Base-by-base conservation (phyloP, 31 red algal genomes). In the Endocladia muricata region DNA sequence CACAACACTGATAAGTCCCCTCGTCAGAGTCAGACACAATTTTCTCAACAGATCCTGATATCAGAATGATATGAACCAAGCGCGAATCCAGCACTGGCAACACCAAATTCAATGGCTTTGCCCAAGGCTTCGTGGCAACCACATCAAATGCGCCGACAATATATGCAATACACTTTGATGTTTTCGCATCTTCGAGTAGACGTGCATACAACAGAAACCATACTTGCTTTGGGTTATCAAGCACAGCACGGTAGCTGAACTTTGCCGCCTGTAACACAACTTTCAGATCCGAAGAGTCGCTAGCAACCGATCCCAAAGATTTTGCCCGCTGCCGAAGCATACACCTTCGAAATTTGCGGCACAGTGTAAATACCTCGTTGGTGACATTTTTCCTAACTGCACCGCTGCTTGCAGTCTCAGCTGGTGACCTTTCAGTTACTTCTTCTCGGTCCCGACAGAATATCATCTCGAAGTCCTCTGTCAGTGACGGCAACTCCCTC, bases 191-290 rank as follows among this genome's bases (percentile, higher is more conserved):
- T 47, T 33, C n/a, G 25, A 71, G 37, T 41, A 71, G 40, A n/a
- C 67, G 67, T 38, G 26, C 64, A 39, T 68, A 68, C 33, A 68
- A 37, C 64, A 40, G 64, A 68, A 68, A 68, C 64, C 67, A 71
- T 47, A 71, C 41, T 47, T 71, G 39, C 19, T 40, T 3, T 22
- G 35, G 39, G 40, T 71, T 41, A 41, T 41, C 39, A 4, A 23
- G 17, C 41, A 71, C 37, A 40, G 42, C 42, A 37, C 39, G 67
- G 2, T 37, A 37, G 19, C 44, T 49, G 8, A 49, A 19, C 19
- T 19, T 8, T 49, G 44, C 44, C 11, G 44, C 19, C 19, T 19
- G 44, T 8, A 49, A 8, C 8, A 49, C 19, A 13, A 49, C 19
- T 19, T 49, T 8, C 44, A 49, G 44, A 49, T 8, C n/a, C n/a